Percentiles rank a stretch among this genome's conserved stretches.
phyloP scores from a whole-genome alignment of 805 yeast genomes.

The Ogataea haglerorum region DNA sequence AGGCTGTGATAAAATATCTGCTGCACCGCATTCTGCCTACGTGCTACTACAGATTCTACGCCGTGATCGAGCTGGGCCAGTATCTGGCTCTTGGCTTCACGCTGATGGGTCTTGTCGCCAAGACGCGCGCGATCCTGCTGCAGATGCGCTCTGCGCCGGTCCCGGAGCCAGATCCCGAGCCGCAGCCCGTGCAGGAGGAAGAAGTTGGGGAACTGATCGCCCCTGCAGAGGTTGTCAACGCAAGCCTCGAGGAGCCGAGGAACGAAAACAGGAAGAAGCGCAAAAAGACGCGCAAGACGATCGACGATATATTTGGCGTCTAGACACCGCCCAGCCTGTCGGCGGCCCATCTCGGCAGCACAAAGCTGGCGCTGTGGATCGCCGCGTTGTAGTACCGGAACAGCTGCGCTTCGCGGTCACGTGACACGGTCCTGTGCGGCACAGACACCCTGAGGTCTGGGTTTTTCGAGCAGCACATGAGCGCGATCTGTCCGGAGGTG shows the following conservation, averaged over 20 bases:
- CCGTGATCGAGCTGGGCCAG: conserved; percentile 71
- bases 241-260: conserved; percentile 7
- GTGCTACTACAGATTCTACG: conserved; percentile 60
- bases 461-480: conserved; percentile 68
- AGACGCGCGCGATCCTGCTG: conserved; percentile 32
- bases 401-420: conserved; percentile 43
- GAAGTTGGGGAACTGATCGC: conserved; percentile 18
- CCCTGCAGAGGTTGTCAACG: conserved; percentile 7
- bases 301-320: conserved; percentile 74
- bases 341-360: conserved; percentile 77
- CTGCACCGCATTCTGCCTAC: conserved; percentile 38
- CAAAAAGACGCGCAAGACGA: conserved; percentile 50
- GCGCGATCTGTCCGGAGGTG: conserved; percentile 84
- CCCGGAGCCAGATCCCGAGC: conserved; percentile 5
- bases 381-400: conserved; percentile 63
- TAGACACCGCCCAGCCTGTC: conserved; percentile 21
- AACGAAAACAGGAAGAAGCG: conserved; percentile 25
- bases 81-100: conserved; percentile 72
- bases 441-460: conserved; percentile 39
- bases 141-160: conserved; percentile 12
- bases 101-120: conserved; percentile 53
- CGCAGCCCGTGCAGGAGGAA: conserved; percentile 9
- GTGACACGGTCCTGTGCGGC: conserved; percentile 49
- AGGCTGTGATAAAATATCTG: conserved; percentile 27
- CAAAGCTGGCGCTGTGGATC: conserved; percentile 70